A percentile compares a stretch with the other conserved stretches of the same genome.
Conservation (phyloP, 2,329 filamentous ascomycete species). For the Ascochyta rabiei region DNA sequence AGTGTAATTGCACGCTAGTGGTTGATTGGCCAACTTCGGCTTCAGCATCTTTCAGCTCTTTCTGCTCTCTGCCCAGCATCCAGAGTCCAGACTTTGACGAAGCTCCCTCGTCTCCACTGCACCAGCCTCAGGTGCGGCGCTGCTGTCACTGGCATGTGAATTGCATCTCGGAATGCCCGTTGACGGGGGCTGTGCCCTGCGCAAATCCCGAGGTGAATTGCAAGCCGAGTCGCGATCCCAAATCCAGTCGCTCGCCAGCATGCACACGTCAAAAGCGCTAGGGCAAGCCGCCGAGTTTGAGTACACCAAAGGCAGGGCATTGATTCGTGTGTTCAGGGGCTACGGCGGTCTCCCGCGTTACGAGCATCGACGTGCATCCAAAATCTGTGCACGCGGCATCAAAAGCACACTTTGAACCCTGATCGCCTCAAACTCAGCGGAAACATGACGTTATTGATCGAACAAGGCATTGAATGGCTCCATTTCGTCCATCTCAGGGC, state of each 20-base stretch:
- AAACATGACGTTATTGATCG: slow-evolving; percentile 21
- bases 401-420: slow-evolving; percentile 15
- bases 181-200: slow-evolving; percentile 8
- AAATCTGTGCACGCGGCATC: slow-evolving; percentile 12
- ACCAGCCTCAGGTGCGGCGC: slow-evolving; percentile 23
- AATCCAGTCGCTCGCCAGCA: slow-evolving; percentile 10
- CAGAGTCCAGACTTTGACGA: slow-evolving; percentile 22
- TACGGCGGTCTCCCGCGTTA: slow-evolving; percentile 10
- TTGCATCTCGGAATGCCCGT: slow-evolving; percentile 20
- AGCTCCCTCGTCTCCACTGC: slow-evolving; percentile 8
- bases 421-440: slow-evolving; percentile 18
- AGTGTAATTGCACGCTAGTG: slow-evolving; percentile 8
- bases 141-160: slow-evolving; percentile 6
- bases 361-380: slow-evolving; percentile 6
- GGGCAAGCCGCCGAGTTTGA: background rate
- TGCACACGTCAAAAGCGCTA: slow-evolving; percentile 8
- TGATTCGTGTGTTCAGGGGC: slow-evolving; percentile 16
- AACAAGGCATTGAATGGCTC: slow-evolving; percentile 6
- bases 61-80: background rate
- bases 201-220: background rate
- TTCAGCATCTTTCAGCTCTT: slow-evolving; percentile 12
- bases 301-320: slow-evolving; percentile 12
- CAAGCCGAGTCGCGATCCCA: slow-evolving; percentile 7
- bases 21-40: slow-evolving; percentile 6
- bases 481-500: background rate